Conservation (phyloP, 257 asterid genomes). For the Avicennia marina region DNA sequence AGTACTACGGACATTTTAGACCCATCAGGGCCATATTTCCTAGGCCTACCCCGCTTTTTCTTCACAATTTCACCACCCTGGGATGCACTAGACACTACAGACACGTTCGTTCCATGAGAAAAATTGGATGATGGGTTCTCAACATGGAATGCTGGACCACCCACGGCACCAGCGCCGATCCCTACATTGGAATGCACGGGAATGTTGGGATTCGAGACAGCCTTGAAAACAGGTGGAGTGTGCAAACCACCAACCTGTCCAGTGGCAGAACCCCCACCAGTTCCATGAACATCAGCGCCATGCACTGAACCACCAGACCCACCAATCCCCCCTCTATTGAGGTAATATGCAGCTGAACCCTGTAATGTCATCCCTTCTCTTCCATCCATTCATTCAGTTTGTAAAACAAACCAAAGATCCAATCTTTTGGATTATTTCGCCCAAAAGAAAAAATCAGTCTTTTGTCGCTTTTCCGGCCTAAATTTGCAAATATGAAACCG, state of each 20-base stretch:
- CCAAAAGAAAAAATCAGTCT: not conserved
- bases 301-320: slow-evolving; percentile 40
- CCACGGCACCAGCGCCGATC: slow-evolving; percentile 29
- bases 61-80: slow-evolving; percentile 58
- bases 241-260: slow-evolving; percentile 30
- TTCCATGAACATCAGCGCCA: slow-evolving; percentile 20
- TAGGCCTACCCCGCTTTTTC: slow-evolving; percentile 95
- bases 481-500: slow-evolving; percentile 27
- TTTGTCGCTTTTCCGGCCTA: not conserved
- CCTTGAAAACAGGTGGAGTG: slow-evolving; percentile 44
- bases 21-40: slow-evolving; percentile 90
- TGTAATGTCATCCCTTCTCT: slow-evolving; percentile 60
- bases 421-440: slow-evolving; percentile 2
- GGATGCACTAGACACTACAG: slow-evolving; percentile 32
- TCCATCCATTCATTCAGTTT: slow-evolving; percentile 64
- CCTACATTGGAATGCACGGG: slow-evolving; percentile 51
- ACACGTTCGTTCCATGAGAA: slow-evolving; percentile 38
- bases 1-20: slow-evolving; percentile 61
- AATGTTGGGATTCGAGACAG: slow-evolving; percentile 44
- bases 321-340: slow-evolving; percentile 53
- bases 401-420: slow-evolving; percentile 22
- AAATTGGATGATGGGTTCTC: slow-evolving; percentile 60
- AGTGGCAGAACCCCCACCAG: slow-evolving; percentile 28
- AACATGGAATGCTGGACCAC: slow-evolving; percentile 49
- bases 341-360: slow-evolving; percentile 64